Percentiles rank a stretch among this genome's conserved stretches.
phyloP scores from a whole-genome alignment of 192 early-diverging fungal species.

The Coemansia asiatica region DNA sequence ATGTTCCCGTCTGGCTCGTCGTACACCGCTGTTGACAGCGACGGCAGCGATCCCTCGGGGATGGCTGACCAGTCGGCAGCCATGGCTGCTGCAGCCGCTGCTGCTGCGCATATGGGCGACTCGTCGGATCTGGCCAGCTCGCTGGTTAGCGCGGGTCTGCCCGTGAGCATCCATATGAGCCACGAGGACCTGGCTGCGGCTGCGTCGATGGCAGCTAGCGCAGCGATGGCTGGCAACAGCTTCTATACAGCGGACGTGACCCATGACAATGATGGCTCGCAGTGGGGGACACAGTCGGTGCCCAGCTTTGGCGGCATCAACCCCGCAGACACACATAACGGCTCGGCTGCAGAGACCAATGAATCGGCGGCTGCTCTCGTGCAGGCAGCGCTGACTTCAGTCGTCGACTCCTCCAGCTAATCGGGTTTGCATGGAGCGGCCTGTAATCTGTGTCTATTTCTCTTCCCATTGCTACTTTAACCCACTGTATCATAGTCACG shows the following conservation, averaged over 20 bases:
- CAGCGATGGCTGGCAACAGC: slow-evolving; percentile 5
- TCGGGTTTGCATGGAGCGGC: neutral
- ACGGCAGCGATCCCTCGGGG: slow-evolving; percentile 5
- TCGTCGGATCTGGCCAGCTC: slow-evolving; percentile 19
- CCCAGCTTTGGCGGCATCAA: neutral
- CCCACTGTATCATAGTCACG: neutral
- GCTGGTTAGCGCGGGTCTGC: slow-evolving; percentile 21
- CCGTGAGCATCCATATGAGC: slow-evolving; percentile 5
- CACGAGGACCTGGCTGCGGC: slow-evolving; percentile 14
- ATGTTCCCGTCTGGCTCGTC: slow-evolving; percentile 10
- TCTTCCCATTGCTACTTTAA: neutral
- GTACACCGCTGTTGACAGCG: slow-evolving; percentile 7
- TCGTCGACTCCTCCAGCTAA: neutral
- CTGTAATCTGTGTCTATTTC: neutral
- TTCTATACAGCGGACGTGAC: neutral
- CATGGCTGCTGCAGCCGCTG: neutral
- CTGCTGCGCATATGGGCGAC: slow-evolving; percentile 9
- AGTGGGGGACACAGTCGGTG: neutral
- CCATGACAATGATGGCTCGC: neutral
- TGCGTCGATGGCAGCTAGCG: slow-evolving; percentile 10
- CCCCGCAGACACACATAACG: neutral
- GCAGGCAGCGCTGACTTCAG: neutral
- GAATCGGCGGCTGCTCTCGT: neutral
- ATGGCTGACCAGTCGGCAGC: neutral
- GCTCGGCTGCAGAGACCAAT: neutral